Conservation (phyloP, 495 filamentous ascomycete species). For the Lepraria neglecta region DNA sequence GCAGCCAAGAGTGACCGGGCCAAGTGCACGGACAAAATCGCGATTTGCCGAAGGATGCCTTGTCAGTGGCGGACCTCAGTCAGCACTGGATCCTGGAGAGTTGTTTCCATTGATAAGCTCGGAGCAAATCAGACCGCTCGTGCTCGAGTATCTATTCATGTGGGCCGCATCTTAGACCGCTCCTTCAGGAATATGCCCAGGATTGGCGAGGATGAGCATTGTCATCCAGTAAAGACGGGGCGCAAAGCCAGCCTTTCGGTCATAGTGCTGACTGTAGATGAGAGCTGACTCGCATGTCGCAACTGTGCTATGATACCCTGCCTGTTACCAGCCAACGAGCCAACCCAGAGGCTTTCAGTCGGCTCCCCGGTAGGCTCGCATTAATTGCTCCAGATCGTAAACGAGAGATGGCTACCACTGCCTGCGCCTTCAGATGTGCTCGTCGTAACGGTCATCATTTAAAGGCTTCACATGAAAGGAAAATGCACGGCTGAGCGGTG, state of each 20-base stretch:
- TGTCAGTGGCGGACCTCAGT: too few species aligned
- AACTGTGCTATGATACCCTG: not conserved
- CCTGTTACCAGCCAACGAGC: too few species aligned
- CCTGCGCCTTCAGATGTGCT: not conserved
- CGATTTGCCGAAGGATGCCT: too few species aligned
- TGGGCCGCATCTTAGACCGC: not conserved
- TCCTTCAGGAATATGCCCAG: not conserved
- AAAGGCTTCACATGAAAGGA: too few species aligned
- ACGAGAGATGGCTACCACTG: not conserved
- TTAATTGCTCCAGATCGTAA: not conserved
- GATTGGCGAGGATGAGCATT: not conserved
- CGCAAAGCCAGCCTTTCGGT: slow-evolving; percentile 4
- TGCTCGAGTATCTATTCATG: not conserved
- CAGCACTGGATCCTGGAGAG: not conserved
- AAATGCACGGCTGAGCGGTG: not conserved
- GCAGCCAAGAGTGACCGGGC: too few species aligned
- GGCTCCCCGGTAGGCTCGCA: not conserved
- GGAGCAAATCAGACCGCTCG: not conserved
- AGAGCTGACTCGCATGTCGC: not conserved
- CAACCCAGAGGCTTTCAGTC: not conserved
- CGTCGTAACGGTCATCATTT: too few species aligned
- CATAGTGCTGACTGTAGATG: not conserved
- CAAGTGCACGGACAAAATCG: too few species aligned
- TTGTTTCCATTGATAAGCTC: not conserved
- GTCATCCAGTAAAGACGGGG: not conserved